Percentiles rank a stretch among this genome's conserved stretches.
These are phyloP conservation scores for Mycena pura DNA, from an alignment of 768 basidiomycete species.

Conservation along the genomic window DNA sequence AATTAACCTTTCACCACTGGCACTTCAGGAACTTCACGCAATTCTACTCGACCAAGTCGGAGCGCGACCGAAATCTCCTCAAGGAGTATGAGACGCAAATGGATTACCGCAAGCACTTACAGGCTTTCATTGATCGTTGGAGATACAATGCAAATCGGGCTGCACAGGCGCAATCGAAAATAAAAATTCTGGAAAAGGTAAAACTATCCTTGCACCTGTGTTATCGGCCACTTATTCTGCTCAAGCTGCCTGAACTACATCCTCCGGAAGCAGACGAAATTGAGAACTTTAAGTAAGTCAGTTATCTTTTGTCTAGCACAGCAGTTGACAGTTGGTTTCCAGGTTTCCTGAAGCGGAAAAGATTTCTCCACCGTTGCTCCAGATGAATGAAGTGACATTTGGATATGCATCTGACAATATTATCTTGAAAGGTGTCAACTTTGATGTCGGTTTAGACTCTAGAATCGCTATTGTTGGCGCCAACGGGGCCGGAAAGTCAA, in stretches of 20 bases:
- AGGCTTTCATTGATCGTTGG: constrained; percentile 99
- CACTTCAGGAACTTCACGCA: constrained; percentile 89
- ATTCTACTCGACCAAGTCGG: constrained; percentile 98
- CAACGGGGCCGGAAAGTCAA: constrained; percentile 96
- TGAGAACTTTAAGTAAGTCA: constrained; percentile 83
- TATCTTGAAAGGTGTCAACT: constrained; percentile 79
- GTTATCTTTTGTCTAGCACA: neutral
- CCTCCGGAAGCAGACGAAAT: constrained; percentile 93
- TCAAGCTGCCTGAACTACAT: constrained; percentile 86
- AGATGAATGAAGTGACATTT: constrained; percentile 90
- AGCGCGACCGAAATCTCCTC: constrained; percentile 87
- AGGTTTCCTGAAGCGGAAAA: constrained; percentile 97
- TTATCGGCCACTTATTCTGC: neutral
- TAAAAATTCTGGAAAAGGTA: constrained; percentile 79
- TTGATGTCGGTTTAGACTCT: constrained; percentile 94
- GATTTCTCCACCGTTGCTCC: constrained; percentile 93
- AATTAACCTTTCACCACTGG: constrained; percentile 1
- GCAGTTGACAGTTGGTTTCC: neutral
- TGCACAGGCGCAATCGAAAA: constrained; percentile 84
- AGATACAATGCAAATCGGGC: constrained; percentile 97
- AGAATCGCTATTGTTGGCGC: constrained; percentile 95
- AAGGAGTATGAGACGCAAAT: constrained; percentile 98
- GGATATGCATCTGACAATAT: constrained; percentile 83
- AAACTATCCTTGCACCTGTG: neutral
- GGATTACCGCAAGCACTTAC: constrained; percentile 92